A percentile compares a stretch with the other conserved stretches of the same genome.
These are phyloP conservation scores for Acacia melanoxylon DNA, from an alignment of 306 rosid species.

Conservation along the genomic window DNA sequence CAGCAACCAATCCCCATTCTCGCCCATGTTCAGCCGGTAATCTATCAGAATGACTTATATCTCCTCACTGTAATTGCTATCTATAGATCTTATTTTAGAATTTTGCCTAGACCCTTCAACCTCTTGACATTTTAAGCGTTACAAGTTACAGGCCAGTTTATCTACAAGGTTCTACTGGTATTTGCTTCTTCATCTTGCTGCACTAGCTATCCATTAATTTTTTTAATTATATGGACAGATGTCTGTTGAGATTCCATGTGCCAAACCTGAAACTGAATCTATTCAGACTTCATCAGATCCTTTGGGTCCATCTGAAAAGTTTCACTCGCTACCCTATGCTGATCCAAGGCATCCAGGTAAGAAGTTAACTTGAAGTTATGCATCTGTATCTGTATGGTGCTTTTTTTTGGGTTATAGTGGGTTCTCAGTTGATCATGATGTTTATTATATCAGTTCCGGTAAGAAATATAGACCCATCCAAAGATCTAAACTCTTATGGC, in stretches of 20 bases:
- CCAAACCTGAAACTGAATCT: conserved; percentile 87
- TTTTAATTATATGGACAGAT: conserved; percentile 46
- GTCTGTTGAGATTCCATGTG: conserved; percentile 93
- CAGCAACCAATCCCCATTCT: conserved; percentile 63
- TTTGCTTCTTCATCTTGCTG: conserved; percentile 27
- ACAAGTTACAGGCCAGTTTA: background rate
- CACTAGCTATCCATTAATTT: background rate
- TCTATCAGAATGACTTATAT: conserved; percentile 3
- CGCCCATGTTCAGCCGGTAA: conserved; percentile 81
- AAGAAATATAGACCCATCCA: conserved; percentile 89
- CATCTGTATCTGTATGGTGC: conserved; percentile 2
- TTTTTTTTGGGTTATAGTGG: conserved; percentile 25
- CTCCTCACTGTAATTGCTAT: background rate
- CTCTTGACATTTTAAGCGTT: background rate
- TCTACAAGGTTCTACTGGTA: background rate
- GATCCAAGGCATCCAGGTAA: conserved; percentile 97
- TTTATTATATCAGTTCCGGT: conserved; percentile 68
- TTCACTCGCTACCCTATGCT: conserved; percentile 59
- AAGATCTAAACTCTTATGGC: conserved; percentile 95
- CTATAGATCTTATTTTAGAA: background rate
- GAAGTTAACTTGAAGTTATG: conserved; percentile 14
- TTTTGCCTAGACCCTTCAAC: background rate
- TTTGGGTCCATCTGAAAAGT: conserved; percentile 76
- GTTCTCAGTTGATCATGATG: conserved; percentile 19
- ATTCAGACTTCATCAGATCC: conserved; percentile 93